Evolutionary conservation across 2,329 filamentous ascomycete genomes (phyloP).

Genomic region (Juglanconis sp.): DNA sequence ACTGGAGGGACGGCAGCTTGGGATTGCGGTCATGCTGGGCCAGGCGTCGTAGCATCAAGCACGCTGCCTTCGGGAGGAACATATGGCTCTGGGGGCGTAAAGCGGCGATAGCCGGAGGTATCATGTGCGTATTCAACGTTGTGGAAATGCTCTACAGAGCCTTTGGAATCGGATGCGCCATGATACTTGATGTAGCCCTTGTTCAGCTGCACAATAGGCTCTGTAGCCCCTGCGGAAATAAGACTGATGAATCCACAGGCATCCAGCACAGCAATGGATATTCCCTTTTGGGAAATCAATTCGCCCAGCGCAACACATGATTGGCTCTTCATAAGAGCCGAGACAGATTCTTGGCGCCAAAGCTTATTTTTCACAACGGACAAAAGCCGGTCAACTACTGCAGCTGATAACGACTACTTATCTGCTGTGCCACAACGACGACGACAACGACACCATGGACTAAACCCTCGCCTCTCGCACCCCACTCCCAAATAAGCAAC

Average conservation of each 20-base stretch:
- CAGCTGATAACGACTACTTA: too few relatives aligned
- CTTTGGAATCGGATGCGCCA: conserved; percentile 3
- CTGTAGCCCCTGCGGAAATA: too few relatives aligned
- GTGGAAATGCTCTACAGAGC: conserved; percentile 25
- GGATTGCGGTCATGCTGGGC: conserved; percentile 27
- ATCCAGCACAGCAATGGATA: too few relatives aligned
- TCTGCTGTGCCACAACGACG: too few relatives aligned
- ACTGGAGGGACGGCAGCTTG: conserved; percentile 24
- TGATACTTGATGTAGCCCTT: conserved; percentile 12
- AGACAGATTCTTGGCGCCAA: too few relatives aligned
- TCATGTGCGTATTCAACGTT: conserved; percentile 28
- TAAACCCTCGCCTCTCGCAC: conserved; percentile 12
- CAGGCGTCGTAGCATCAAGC: conserved; percentile 23
- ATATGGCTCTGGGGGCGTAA: conserved; percentile 27
- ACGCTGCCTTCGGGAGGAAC: conserved; percentile 21
- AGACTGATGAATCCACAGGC: too few relatives aligned
- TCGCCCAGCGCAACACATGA: too few relatives aligned
- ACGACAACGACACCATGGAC: too few relatives aligned
- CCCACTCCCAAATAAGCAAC: conserved; percentile 22
- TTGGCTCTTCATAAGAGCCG: too few relatives aligned
- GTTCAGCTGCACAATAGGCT: not conserved
- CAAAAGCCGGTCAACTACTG: too few relatives aligned
- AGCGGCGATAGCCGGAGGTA: conserved; percentile 25
- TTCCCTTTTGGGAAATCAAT: too few relatives aligned
- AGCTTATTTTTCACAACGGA: too few relatives aligned